These are phyloP conservation scores for Hygrocybe coccinea DNA, from an alignment of 768 basidiomycete species.

Conservation along the genomic window DNA sequence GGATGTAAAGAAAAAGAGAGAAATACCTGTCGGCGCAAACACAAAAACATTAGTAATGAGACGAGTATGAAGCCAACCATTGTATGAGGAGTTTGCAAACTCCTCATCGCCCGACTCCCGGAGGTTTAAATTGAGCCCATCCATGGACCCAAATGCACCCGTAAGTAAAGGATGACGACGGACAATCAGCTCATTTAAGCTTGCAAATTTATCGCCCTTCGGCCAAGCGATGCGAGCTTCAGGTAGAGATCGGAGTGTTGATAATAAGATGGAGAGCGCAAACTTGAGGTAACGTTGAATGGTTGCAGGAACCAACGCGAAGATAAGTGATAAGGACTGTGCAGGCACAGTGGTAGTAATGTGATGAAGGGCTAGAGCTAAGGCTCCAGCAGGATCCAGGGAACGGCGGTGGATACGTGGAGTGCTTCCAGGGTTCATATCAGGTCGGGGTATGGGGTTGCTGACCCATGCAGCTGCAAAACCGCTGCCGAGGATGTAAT, in stretches of 20 bases:
- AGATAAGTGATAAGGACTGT: slow-evolving; percentile 39
- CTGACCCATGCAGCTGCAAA: slow-evolving; percentile 29
- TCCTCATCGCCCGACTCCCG: slow-evolving; percentile 35
- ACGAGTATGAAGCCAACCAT: slow-evolving; percentile 40
- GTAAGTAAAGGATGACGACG: slow-evolving; percentile 30
- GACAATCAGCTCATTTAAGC: slow-evolving; percentile 22
- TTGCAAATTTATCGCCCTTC: slow-evolving; percentile 25
- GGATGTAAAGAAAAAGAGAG: not conserved
- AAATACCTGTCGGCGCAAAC: slow-evolving; percentile 22
- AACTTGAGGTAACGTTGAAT: slow-evolving; percentile 36
- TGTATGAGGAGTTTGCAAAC: slow-evolving; percentile 41
- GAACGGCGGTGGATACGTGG: slow-evolving; percentile 28
- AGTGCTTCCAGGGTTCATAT: slow-evolving; percentile 14
- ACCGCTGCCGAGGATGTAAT: slow-evolving; percentile 26
- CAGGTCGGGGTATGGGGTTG: slow-evolving; percentile 29
- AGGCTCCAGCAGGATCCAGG: slow-evolving; percentile 37
- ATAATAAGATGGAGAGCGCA: slow-evolving; percentile 27
- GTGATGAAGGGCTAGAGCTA: slow-evolving; percentile 40
- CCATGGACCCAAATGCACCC: slow-evolving; percentile 40
- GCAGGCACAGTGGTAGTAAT: slow-evolving; percentile 40
- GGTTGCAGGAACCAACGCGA: slow-evolving; percentile 38
- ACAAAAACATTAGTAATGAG: slow-evolving; percentile 34
- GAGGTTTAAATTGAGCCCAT: slow-evolving; percentile 34
- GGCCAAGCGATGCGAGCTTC: slow-evolving; percentile 30
- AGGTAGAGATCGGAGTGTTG: slow-evolving; percentile 23